These are phyloP conservation scores for Solanum arcanum DNA, from an alignment of 257 asterid species.

Conservation along the genomic window DNA sequence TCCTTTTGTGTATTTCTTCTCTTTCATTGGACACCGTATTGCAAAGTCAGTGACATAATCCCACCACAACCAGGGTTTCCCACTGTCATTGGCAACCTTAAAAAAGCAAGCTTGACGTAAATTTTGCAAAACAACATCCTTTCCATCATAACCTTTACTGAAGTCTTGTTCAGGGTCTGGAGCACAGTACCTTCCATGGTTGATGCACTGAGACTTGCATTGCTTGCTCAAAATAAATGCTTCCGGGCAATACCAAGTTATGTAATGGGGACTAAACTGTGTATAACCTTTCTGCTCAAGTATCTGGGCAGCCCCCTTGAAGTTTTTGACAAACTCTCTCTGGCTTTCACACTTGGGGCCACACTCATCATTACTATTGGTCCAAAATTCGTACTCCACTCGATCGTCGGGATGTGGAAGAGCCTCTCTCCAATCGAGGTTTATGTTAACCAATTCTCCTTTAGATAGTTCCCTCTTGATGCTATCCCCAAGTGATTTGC, in stretches of 20 bases:
- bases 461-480: slow-evolving; percentile 48
- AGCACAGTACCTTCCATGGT: slow-evolving; percentile 65
- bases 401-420: slow-evolving; percentile 97
- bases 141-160: slow-evolving; percentile 60
- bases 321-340: slow-evolving; percentile 54
- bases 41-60: slow-evolving; percentile 62
- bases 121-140: slow-evolving; percentile 53
- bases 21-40: slow-evolving; percentile 63
- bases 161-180: slow-evolving; percentile 78
- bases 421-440: slow-evolving; percentile 92
- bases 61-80: slow-evolving; percentile 79
- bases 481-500: slow-evolving; percentile 71
- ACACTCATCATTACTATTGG: slow-evolving; percentile 83
- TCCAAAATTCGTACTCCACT: slow-evolving; percentile 90
- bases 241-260: slow-evolving; percentile 70
- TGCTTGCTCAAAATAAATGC: slow-evolving; percentile 54
- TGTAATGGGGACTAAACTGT: slow-evolving; percentile 38
- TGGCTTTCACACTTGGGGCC: slow-evolving; percentile 89
- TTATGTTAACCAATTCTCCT: slow-evolving; percentile 63
- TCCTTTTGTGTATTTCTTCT: slow-evolving; percentile 45
- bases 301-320: slow-evolving; percentile 92
- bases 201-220: slow-evolving; percentile 70
- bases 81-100: slow-evolving; percentile 56
- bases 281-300: slow-evolving; percentile 85
- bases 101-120: slow-evolving; percentile 56